A percentile compares a stretch with the other conserved stretches of the same genome.
Conservation (phyloP, 2,329 filamentous ascomycete species). For the Neofusicoccum ribis region DNA sequence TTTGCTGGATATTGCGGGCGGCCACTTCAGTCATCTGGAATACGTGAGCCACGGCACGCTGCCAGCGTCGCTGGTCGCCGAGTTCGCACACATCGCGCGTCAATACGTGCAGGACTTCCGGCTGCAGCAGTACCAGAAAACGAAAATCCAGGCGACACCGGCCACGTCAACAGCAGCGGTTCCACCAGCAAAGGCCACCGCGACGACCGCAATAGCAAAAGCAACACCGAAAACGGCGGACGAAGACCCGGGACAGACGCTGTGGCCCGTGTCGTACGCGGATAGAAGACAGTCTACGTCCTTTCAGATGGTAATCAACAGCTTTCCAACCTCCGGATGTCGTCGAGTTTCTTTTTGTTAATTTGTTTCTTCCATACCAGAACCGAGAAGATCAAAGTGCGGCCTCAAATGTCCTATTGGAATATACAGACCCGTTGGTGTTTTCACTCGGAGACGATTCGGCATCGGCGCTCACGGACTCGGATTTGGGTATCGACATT, state of each 20-base stretch:
- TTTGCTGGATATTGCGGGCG: conserved; percentile 44
- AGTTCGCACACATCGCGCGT: conserved; percentile 38
- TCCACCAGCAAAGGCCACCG: neutral
- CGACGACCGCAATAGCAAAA: neutral
- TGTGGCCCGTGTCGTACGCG: no score
- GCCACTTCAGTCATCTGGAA: conserved; percentile 47
- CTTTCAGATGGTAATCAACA: neutral
- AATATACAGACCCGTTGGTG: neutral
- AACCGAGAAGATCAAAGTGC: neutral
- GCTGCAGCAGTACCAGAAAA: neutral
- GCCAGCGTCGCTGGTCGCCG: conserved; percentile 35
- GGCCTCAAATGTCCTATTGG: neutral
- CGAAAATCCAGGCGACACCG: no score
- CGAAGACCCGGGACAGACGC: no score
- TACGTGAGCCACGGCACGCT: conserved; percentile 40
- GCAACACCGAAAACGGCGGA: no score
- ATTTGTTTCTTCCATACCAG: neutral
- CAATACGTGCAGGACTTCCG: conserved; percentile 35
- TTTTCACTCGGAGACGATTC: neutral
- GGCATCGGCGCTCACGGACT: neutral
- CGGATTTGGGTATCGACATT: neutral
- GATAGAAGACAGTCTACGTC: no score
- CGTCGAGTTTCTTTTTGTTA: neutral
- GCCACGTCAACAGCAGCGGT: neutral
- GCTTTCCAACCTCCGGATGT: no score